These are phyloP conservation scores for Dipteronia dyeriana DNA, from an alignment of 345 rosid genomes.

Conservation along the genomic window DNA sequence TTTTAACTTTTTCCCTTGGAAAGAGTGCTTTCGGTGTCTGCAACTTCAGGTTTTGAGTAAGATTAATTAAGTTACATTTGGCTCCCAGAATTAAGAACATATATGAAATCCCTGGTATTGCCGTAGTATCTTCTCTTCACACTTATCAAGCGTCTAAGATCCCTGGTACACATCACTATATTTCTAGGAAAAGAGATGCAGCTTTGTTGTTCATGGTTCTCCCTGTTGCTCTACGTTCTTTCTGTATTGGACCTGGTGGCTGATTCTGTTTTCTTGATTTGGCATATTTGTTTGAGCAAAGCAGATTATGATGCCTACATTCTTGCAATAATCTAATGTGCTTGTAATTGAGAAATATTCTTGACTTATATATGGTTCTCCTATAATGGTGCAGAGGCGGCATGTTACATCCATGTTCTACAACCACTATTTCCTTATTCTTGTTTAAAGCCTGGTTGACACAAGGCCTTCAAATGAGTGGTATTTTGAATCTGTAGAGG, in stretches of 20 bases:
- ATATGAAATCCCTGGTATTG: background rate
- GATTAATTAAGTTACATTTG: background rate
- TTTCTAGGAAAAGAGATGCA: background rate
- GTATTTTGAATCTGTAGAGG: background rate
- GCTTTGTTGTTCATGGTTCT: background rate
- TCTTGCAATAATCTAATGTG: background rate
- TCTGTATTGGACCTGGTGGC: background rate
- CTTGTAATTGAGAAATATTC: background rate
- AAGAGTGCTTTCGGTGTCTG: background rate
- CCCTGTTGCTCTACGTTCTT: background rate
- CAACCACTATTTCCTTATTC: background rate
- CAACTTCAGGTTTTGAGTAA: background rate
- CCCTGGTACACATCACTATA: background rate
- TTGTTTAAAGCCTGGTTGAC: background rate
- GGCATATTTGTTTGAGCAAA: background rate
- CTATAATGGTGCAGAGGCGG: background rate
- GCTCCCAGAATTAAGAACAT: background rate
- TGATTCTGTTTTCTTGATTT: background rate
- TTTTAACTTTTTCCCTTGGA: too few relatives aligned
- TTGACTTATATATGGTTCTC: background rate
- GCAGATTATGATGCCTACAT: background rate
- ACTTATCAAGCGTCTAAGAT: background rate
- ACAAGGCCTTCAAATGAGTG: background rate
- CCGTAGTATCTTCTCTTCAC: background rate
- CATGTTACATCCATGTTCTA: background rate